Conservation (phyloP, 208 protist species). For the Leishmania arabica region DNA sequence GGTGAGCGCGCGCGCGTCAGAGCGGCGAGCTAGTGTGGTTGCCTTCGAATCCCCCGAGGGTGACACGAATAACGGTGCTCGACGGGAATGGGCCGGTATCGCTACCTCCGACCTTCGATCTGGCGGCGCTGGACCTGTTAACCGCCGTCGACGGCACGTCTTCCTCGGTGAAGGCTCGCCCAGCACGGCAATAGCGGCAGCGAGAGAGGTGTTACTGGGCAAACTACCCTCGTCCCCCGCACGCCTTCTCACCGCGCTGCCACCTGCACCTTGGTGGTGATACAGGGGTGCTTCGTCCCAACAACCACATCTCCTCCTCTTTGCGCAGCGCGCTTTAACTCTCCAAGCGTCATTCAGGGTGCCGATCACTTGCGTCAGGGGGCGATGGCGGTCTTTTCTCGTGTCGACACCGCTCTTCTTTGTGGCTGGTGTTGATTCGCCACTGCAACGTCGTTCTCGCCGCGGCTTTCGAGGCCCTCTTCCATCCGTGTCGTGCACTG, state of each 20-base stretch:
- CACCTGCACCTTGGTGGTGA: not conserved
- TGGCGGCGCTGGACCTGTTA: not conserved
- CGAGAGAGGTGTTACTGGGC: not conserved
- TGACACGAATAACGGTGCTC: not conserved
- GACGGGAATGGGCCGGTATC: not conserved
- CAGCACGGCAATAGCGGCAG: not conserved
- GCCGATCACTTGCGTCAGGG: not conserved
- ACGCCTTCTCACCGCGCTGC: constrained; percentile 8
- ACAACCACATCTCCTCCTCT: constrained; percentile 12
- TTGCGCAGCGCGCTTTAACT: constrained; percentile 11
- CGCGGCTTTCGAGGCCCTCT: not conserved
- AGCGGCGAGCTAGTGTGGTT: not conserved
- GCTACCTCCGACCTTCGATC: not conserved
- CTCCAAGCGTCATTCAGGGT: not conserved
- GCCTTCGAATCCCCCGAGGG: not conserved
- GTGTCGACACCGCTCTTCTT: too few species aligned
- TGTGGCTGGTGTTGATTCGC: too few species aligned
- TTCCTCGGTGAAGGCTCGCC: not conserved
- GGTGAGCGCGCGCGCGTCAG: not conserved
- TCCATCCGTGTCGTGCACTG: not conserved
- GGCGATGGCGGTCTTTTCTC: not conserved
- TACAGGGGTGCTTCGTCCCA: constrained; percentile 10
- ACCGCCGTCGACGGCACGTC: not conserved
- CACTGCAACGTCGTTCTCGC: not conserved
- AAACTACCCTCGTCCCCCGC: not conserved